phyloP scores from a whole-genome alignment of 345 rosid genomes.

The Arabis alpina region DNA sequence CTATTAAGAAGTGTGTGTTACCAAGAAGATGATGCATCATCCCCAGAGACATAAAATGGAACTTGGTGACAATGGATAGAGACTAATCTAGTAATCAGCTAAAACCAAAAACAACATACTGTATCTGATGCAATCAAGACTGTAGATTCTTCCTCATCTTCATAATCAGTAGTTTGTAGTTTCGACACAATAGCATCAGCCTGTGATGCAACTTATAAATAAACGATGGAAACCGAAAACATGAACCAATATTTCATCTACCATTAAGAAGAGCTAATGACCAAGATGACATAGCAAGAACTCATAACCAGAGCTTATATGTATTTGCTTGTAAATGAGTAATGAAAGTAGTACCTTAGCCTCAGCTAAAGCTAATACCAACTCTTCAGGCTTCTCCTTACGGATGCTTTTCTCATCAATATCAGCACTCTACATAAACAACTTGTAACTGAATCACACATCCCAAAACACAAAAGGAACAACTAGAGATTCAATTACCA shows the following conservation, averaged over 20 bases:
- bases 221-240: conserved; percentile 18
- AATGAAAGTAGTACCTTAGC: conserved; percentile 62
- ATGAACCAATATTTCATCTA: too few relatives aligned
- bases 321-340: not conserved
- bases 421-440: conserved; percentile 69
- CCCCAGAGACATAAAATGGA: conserved; percentile 53
- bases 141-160: conserved; percentile 45
- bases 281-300: too few relatives aligned
- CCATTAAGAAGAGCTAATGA: too few relatives aligned
- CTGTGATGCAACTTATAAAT: conserved; percentile 55
- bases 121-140: conserved; percentile 75
- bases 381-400: conserved; percentile 79
- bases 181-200: conserved; percentile 68
- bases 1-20: not conserved
- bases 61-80: conserved; percentile 31
- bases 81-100: conserved; percentile 19
- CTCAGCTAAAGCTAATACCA: conserved; percentile 91
- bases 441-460: not conserved
- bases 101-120: conserved; percentile 52
- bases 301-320: not conserved
- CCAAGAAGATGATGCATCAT: conserved; percentile 41
- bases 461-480: not conserved
- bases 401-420: conserved; percentile 87
- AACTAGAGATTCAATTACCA: conserved; percentile 46
- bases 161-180: conserved; percentile 42